Evolutionary conservation across 2,329 filamentous ascomycete genomes (phyloP).

Genomic region (Ophiostoma tasmaniense): DNA sequence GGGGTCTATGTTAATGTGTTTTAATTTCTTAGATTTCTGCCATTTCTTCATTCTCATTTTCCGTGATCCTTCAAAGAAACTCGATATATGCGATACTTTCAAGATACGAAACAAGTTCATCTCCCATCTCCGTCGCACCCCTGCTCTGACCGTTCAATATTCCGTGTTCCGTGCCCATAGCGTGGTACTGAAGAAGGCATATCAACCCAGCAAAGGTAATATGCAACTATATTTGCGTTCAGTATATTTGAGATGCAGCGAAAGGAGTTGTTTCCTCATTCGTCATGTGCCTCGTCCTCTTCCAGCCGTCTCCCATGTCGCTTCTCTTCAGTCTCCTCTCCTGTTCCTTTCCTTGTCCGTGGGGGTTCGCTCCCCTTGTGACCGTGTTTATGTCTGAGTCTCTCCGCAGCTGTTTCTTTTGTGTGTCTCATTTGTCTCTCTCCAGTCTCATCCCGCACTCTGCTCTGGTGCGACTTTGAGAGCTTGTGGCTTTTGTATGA

Average conservation of each 20-base stretch:
- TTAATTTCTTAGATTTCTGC: too few relatives aligned
- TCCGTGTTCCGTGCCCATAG: not conserved
- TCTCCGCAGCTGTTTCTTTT: not conserved
- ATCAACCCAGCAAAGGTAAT: not conserved
- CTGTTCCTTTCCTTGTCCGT: not conserved
- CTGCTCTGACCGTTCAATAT: not conserved
- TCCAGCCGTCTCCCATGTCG: not conserved
- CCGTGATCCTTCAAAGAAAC: not conserved
- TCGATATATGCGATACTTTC: not conserved
- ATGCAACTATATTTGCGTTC: not conserved
- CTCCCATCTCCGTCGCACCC: not conserved
- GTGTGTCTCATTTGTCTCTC: not conserved
- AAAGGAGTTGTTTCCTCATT: not conserved
- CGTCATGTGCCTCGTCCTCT: not conserved
- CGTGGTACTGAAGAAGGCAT: not conserved
- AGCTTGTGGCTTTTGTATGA: not conserved
- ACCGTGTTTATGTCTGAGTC: not conserved
- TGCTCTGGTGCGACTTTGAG: not conserved
- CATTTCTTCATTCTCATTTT: not conserved
- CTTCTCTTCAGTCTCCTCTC: too few relatives aligned
- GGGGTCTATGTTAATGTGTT: not conserved
- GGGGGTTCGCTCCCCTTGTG: not conserved
- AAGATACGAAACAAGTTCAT: not conserved
- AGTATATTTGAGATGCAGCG: not conserved
- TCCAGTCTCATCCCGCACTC: not conserved